Percentiles rank a stretch among this genome's conserved stretches.
These are phyloP conservation scores for Candida sithepensis DNA, from an alignment of 805 yeast genomes.

Conservation along the genomic window DNA sequence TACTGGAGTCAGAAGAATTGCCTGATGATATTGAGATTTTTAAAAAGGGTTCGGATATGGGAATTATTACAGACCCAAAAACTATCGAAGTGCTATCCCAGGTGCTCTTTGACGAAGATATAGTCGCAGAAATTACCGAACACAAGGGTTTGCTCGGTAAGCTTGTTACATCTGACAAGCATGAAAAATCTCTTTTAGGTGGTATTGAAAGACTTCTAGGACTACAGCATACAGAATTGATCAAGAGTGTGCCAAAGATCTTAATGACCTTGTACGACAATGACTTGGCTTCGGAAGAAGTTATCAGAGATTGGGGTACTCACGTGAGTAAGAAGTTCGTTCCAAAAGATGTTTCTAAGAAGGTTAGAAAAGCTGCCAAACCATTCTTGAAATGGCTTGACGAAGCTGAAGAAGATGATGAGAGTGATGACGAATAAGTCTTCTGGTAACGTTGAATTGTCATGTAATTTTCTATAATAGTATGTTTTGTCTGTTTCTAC, in stretches of 20 bases:
- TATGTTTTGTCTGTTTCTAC: background rate
- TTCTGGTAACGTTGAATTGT: background rate
- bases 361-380: conserved; percentile 93
- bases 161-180: conserved; percentile 60
- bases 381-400: conserved; percentile 94
- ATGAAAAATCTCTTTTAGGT: conserved; percentile 88
- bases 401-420: conserved; percentile 82
- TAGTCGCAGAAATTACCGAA: conserved; percentile 63
- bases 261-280: conserved; percentile 76
- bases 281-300: conserved; percentile 83
- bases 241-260: conserved; percentile 74
- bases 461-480: background rate
- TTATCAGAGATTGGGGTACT: conserved; percentile 78
- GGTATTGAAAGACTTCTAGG: conserved; percentile 95
- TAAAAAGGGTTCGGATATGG: conserved; percentile 81
- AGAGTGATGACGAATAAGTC: conserved; percentile 29
- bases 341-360: conserved; percentile 86
- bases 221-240: conserved; percentile 64
- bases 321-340: conserved; percentile 91
- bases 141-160: conserved; percentile 85
- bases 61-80: conserved; percentile 65
- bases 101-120: conserved; percentile 74
- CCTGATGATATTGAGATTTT: conserved; percentile 88
- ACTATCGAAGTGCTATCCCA: conserved; percentile 92
- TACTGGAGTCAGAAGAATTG: conserved; percentile 51